Evolutionary conservation across 2,329 filamentous ascomycete genomes (phyloP).

Genomic region (Talaromyces albobiverticillius): DNA sequence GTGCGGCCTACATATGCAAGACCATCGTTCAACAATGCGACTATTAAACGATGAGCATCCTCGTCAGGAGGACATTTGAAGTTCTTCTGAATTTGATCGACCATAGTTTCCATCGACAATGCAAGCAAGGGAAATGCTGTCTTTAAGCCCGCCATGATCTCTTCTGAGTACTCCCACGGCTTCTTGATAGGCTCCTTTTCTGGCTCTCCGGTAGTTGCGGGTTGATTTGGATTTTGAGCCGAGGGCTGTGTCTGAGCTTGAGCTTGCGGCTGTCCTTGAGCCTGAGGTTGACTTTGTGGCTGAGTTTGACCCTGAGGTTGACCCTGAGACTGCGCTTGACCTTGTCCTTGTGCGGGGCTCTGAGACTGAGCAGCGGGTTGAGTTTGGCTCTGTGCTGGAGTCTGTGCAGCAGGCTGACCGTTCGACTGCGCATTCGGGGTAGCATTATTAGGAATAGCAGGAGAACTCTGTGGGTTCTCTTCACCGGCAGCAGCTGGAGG

Average conservation of each 20-base stretch:
- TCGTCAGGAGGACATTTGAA: slow-evolving; percentile 99
- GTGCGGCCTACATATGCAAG: slow-evolving; percentile 87
- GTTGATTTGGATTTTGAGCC: slow-evolving; percentile 24
- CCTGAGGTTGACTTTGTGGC: slow-evolving; percentile 41
- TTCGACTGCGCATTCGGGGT: slow-evolving; percentile 23
- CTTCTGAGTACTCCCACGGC: slow-evolving; percentile 94
- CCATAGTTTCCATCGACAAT: slow-evolving; percentile 98
- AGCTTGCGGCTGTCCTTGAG: slow-evolving; percentile 20
- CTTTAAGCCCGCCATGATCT: slow-evolving; percentile 92
- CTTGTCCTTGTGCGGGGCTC: slow-evolving; percentile 18
- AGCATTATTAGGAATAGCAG: slow-evolving; percentile 43
- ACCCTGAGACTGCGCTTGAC: slow-evolving; percentile 2
- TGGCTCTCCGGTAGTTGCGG: slow-evolving; percentile 23
- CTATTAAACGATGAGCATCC: slow-evolving; percentile 94
- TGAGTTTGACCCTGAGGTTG: slow-evolving; percentile 19
- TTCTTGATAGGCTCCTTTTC: slow-evolving; percentile 60
- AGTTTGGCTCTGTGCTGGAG: slow-evolving; percentile 23
- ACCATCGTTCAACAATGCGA: slow-evolving; percentile 94
- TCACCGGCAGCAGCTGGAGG: slow-evolving; percentile 43
- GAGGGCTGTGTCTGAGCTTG: slow-evolving; percentile 22
- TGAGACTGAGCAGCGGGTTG: slow-evolving; percentile 22
- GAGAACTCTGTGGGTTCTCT: slow-evolving; percentile 46
- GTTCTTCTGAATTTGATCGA: slow-evolving; percentile 97
- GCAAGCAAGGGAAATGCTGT: slow-evolving; percentile 95
- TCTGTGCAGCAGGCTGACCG: slow-evolving; percentile 21